A percentile compares a stretch with the other conserved stretches of the same genome.
phyloP scores from a whole-genome alignment of 2,329 filamentous ascomycete genomes.

The Alternaria triticimaculans region DNA sequence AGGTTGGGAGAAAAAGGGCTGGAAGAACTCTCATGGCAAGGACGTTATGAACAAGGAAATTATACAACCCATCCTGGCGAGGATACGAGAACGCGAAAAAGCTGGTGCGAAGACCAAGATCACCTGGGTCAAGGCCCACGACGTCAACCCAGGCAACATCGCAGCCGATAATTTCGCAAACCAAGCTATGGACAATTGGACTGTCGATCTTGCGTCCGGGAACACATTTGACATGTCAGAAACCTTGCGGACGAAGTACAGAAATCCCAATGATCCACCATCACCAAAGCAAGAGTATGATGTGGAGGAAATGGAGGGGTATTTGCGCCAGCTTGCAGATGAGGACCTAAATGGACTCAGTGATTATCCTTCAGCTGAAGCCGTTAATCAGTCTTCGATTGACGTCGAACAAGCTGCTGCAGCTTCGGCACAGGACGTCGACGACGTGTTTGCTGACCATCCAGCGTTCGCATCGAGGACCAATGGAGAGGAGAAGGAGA shows the following conservation, averaged over 20 bases:
- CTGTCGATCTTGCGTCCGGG: not conserved
- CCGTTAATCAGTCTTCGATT: not conserved
- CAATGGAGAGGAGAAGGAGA: not conserved
- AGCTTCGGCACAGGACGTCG: not conserved
- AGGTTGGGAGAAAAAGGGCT: slow-evolving; percentile 77
- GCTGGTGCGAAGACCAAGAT: slow-evolving; percentile 68
- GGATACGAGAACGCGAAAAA: slow-evolving; percentile 71
- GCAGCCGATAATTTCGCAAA: slow-evolving; percentile 69
- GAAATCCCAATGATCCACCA: not conserved
- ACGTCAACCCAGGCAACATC: slow-evolving; percentile 73
- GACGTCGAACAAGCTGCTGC: not conserved
- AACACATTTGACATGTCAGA: slow-evolving; percentile 7
- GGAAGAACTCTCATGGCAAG: slow-evolving; percentile 74
- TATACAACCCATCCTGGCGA: slow-evolving; percentile 72
- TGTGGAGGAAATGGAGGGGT: not conserved
- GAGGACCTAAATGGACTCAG: not conserved
- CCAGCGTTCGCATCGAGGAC: not conserved
- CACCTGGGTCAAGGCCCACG: slow-evolving; percentile 90
- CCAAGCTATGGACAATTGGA: slow-evolving; percentile 8
- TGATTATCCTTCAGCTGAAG: not conserved
- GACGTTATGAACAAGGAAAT: slow-evolving; percentile 87
- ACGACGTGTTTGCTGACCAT: not conserved
- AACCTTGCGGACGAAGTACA: slow-evolving; percentile 7
- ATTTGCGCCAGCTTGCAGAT: not conserved
- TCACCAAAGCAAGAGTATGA: not conserved